Percentiles rank a stretch among this genome's conserved stretches.
Evolutionary conservation across 2,329 filamentous ascomycete species (phyloP).

Genomic region (Acrodontium crateriforme): DNA sequence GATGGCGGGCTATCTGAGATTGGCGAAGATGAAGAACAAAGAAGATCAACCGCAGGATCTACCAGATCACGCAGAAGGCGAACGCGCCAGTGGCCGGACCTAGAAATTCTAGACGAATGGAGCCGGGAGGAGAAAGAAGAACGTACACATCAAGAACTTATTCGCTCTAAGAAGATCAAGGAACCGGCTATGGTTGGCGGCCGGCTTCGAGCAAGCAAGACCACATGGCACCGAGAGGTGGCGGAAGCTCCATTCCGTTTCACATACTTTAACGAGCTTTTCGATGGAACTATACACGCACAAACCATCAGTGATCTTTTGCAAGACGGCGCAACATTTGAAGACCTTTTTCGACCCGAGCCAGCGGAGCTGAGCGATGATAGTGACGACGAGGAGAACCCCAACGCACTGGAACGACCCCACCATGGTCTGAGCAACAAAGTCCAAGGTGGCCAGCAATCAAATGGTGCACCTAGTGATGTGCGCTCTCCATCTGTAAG

Average conservation of each 20-base stretch:
- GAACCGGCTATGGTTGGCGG: constrained; percentile 90
- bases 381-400: constrained; percentile 45
- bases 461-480: background rate
- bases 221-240: constrained; percentile 73
- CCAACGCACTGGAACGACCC: constrained; percentile 2
- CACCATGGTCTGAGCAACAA: background rate
- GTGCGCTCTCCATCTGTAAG: constrained; percentile 19
- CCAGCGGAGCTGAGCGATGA: constrained; percentile 59
- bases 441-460: background rate
- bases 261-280: constrained; percentile 97
- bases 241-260: constrained; percentile 89
- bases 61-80: constrained; percentile 43
- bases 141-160: constrained; percentile 54
- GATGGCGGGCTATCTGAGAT: constrained; percentile 61
- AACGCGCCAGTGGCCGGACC: constrained; percentile 66
- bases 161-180: constrained; percentile 78
- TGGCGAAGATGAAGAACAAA: constrained; percentile 56
- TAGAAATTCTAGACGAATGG: constrained; percentile 78
- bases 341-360: constrained; percentile 81
- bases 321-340: constrained; percentile 71
- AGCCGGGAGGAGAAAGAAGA: constrained; percentile 79
- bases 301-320: constrained; percentile 88
- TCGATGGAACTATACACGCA: constrained; percentile 89
- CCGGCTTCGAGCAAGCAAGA: constrained; percentile 61
- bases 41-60: background rate